Conservation (phyloP, 169 alveolate species). For the Eimeria acervulina region DNA sequence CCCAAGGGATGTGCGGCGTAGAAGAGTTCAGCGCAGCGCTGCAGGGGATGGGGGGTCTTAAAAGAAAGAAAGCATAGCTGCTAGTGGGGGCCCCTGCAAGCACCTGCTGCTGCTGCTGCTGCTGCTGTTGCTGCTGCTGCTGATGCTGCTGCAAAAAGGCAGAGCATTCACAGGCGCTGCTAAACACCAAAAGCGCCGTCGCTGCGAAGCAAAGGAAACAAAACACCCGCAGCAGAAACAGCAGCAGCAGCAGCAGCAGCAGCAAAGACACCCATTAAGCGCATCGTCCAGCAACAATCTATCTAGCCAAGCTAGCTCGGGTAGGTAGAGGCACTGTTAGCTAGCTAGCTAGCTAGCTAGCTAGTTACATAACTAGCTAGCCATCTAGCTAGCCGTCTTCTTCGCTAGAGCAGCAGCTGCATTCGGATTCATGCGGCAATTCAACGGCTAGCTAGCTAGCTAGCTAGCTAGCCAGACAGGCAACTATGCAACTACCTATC, state of each 20-base stretch:
- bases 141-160: constrained; percentile 13
- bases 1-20: no score
- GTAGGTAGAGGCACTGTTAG: no score
- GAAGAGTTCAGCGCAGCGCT: no score
- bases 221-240: not conserved
- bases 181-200: not conserved
- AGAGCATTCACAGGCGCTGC: constrained; percentile 13
- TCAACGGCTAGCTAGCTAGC: no score
- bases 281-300: not conserved
- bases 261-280: not conserved
- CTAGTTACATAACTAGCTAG: no score
- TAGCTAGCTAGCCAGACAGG: no score
- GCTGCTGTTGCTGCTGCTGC: constrained; percentile 17
- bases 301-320: not conserved
- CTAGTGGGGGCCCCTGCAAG: no score
- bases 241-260: not conserved
- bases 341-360: not conserved
- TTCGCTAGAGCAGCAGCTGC: not conserved
- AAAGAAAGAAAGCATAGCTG: no score
- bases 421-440: no score
- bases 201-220: not conserved
- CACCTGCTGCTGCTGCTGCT: not conserved
- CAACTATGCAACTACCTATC: not conserved
- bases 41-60: no score
- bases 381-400: no score